phyloP scores from a whole-genome alignment of 352 stramenopile genomes.

The Pythium apleroticum region DNA sequence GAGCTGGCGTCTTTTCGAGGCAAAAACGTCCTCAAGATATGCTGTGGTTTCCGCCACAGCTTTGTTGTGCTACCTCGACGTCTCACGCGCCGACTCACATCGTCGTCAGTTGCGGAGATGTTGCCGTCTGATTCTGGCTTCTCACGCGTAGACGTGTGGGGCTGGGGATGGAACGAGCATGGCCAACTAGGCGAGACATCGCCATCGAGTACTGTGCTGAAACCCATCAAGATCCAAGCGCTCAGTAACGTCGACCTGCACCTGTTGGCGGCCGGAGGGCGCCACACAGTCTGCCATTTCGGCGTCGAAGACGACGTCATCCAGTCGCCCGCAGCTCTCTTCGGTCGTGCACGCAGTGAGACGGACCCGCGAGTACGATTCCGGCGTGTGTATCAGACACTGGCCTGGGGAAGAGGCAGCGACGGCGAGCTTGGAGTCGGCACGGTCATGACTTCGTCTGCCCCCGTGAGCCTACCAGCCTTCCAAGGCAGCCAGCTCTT shows the following conservation, averaged over 20 bases:
- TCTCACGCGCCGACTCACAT: constrained; percentile 21
- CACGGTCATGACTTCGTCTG: constrained; percentile 20
- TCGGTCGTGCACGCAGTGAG: constrained; percentile 19
- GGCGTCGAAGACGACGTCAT: constrained; percentile 15
- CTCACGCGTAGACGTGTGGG: constrained; percentile 32
- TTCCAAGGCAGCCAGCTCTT: constrained; percentile 21
- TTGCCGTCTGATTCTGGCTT: neutral
- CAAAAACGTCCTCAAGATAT: constrained; percentile 33
- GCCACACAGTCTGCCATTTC: constrained; percentile 39
- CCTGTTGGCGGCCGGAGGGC: constrained; percentile 32
- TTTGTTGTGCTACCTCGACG: constrained; percentile 31
- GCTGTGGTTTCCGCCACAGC: constrained; percentile 37
- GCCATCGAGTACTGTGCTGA: constrained; percentile 16
- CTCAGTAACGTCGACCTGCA: constrained; percentile 28
- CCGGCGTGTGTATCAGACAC: constrained; percentile 27
- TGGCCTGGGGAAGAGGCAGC: constrained; percentile 38
- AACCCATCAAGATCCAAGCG: constrained; percentile 24
- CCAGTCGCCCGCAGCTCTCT: neutral
- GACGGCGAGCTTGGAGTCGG: constrained; percentile 43
- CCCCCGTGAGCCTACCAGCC: constrained; percentile 15
- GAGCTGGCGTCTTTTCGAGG: constrained; percentile 29
- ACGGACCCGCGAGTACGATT: constrained; percentile 21
- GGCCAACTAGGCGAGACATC: constrained; percentile 32
- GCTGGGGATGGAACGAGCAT: constrained; percentile 48
- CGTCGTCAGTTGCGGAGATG: constrained; percentile 21